Evolutionary conservation across 306 rosid species (phyloP).

Genomic region (Glycine tomentella): DNA sequence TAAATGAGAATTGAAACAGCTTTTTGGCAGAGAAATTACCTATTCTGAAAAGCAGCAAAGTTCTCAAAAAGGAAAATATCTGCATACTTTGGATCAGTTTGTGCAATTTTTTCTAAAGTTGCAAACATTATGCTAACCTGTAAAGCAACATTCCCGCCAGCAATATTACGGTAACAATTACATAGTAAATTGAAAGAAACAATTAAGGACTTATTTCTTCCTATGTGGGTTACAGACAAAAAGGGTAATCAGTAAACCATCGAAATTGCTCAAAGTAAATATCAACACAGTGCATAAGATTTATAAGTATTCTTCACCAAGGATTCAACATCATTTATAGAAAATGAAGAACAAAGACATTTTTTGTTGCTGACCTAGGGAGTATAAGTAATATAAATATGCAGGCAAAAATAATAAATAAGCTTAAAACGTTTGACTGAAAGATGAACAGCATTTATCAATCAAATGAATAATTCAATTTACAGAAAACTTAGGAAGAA

Average conservation of each 20-base stretch:
- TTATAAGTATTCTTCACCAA: constrained; percentile 4
- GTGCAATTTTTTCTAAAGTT: constrained; percentile 92
- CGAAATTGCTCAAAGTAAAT: background rate
- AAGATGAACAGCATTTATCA: background rate
- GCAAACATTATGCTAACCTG: constrained; percentile 98
- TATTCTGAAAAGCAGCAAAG: constrained; percentile 97
- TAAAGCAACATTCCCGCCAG: constrained; percentile 47
- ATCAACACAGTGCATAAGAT: background rate
- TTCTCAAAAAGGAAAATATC: constrained; percentile 93
- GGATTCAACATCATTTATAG: constrained; percentile 7
- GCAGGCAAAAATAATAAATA: constrained; percentile 7
- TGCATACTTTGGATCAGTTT: constrained; percentile 91
- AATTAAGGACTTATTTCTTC: constrained; percentile 1
- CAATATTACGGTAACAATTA: constrained; percentile 22
- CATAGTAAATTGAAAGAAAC: constrained; percentile 4
- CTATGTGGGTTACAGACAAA: constrained; percentile 15
- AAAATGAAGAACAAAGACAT: constrained; percentile 21
- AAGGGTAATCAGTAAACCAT: constrained; percentile 34
- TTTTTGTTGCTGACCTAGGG: constrained; percentile 3
- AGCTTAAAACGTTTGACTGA: background rate
- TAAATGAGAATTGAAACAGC: background rate
- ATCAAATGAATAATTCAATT: background rate
- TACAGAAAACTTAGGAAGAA: background rate
- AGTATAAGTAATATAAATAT: background rate
- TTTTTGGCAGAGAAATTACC: constrained; percentile 55